These are phyloP conservation scores for Glomus cerebriforme DNA, from an alignment of 192 early-diverging fungal genomes.

Conservation along the genomic window DNA sequence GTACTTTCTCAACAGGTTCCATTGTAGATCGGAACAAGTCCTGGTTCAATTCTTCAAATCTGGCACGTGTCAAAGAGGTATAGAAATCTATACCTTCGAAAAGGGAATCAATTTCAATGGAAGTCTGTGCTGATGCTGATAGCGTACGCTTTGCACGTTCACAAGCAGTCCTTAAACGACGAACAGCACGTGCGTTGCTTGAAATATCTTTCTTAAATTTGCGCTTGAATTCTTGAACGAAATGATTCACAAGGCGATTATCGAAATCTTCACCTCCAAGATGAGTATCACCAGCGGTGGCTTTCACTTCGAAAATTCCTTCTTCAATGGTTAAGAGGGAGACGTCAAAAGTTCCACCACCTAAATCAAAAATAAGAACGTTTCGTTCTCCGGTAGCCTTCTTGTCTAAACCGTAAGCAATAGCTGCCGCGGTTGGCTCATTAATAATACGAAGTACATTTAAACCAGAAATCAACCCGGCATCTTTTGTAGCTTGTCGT, in stretches of 20 bases:
- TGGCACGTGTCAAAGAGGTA: conserved; percentile 74
- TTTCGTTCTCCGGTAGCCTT: conserved; percentile 71
- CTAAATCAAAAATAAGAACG: conserved; percentile 56
- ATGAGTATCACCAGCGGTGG: conserved; percentile 97
- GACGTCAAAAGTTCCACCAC: conserved; percentile 93
- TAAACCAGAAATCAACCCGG: conserved; percentile 87
- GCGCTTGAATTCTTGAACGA: conserved; percentile 94
- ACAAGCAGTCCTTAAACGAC: conserved; percentile 95
- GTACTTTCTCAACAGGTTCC: conserved; percentile 96
- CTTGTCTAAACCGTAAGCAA: conserved; percentile 92
- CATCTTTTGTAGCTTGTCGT: conserved; percentile 51
- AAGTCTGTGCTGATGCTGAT: conserved; percentile 90
- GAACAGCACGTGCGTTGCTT: conserved; percentile 85
- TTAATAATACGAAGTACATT: conserved; percentile 98
- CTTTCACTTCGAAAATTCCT: conserved; percentile 73
- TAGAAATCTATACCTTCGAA: conserved; percentile 98
- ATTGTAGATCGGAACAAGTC: conserved; percentile 37
- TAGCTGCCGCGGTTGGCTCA: conserved; percentile 95
- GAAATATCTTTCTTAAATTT: conserved; percentile 96
- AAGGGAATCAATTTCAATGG: conserved; percentile 93
- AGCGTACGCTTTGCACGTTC: conserved; percentile 97
- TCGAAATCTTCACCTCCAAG: conserved; percentile 43
- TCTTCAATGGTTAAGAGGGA: conserved; percentile 81
- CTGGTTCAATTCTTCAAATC: background rate
- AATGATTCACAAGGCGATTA: conserved; percentile 55